phyloP scores from a whole-genome alignment of 495 filamentous ascomycete species.

The Tuber calosporum region DNA sequence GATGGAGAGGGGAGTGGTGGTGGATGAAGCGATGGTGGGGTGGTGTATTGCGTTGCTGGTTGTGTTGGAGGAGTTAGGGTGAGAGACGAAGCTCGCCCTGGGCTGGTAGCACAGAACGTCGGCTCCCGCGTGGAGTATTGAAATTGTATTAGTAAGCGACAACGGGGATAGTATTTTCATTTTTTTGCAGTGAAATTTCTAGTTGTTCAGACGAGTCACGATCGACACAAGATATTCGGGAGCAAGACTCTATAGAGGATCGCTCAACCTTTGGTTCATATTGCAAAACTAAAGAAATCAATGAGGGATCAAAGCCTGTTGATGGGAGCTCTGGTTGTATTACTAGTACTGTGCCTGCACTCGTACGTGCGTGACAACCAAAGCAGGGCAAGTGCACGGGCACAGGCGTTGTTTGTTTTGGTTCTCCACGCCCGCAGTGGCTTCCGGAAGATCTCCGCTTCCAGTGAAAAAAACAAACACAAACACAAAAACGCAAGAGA shows the following conservation, averaged over 20 bases:
- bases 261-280: constrained; percentile 2
- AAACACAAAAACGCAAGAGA: constrained; percentile 27
- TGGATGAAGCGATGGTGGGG: constrained; percentile 30
- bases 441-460: constrained; percentile 13
- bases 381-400: constrained; percentile 26
- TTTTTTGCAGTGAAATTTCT: not conserved
- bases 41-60: constrained; percentile 22
- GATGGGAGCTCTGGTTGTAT: not conserved
- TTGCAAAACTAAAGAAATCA: not conserved
- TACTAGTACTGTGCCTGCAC: no score
- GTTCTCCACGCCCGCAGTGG: constrained; percentile 18
- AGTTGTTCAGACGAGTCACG: not conserved
- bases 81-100: constrained; percentile 33
- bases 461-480: constrained; percentile 39
- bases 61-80: constrained; percentile 32
- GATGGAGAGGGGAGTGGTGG: constrained; percentile 22
- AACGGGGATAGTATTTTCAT: not conserved
- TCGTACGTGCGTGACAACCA: not conserved
- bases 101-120: constrained; percentile 36
- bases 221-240: not conserved
- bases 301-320: not conserved
- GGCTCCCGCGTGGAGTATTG: constrained; percentile 15
- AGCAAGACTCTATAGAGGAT: not conserved
- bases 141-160: constrained; percentile 13
- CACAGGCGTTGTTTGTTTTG: constrained; percentile 33